Base-by-base conservation (phyloP, 805 yeast genomes). In the Saturnispora dispora region DNA sequence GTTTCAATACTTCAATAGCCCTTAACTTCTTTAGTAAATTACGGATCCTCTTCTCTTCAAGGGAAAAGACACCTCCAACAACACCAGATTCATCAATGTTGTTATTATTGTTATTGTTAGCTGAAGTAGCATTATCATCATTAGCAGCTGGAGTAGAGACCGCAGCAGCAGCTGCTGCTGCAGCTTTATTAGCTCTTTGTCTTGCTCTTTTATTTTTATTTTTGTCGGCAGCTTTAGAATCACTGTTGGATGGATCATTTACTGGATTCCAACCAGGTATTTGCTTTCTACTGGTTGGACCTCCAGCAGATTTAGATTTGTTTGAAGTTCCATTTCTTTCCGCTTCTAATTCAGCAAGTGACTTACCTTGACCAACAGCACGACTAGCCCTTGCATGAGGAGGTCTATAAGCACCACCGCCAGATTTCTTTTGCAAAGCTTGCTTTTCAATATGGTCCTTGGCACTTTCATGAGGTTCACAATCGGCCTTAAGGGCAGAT, bases 21-120 rank as follows among this genome's bases (percentile, higher is more conserved):
- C 98, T 79, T 56, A 91, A 77, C 70, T 93, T 93, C 73, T 93
- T 93, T 68, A 90, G 76, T 65, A 93, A 75, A 32, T 93, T 82
- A 66, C 99, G 79, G 57, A 88, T 83, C 70, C 90, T 89, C 76
- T 90, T 93, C 60, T 91, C 98, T 68, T 91, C 97, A 40, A 87
- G 75, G 10, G 87, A 79, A 36, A 73, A 73, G 23, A 79, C 79
- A 42, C 85, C 87, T 25, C 85, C 85, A 53, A 75, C 72, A 37
- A 79, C 78, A 45, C 72, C 60, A 11, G 77, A 74, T 23, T 64
- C 59, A 25, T 25, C 28, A 1, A 5, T 8, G 53, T 22, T 10
- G 48, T 18, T 20, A 15, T 17, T 13, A 18, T 10, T 28, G 51
- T 27, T 27, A 39, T 22, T n/a, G 18, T 27, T 28, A 27, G 36